Conservation (phyloP, 192 early-diverging fungal species). For the Backusella australiensis region DNA sequence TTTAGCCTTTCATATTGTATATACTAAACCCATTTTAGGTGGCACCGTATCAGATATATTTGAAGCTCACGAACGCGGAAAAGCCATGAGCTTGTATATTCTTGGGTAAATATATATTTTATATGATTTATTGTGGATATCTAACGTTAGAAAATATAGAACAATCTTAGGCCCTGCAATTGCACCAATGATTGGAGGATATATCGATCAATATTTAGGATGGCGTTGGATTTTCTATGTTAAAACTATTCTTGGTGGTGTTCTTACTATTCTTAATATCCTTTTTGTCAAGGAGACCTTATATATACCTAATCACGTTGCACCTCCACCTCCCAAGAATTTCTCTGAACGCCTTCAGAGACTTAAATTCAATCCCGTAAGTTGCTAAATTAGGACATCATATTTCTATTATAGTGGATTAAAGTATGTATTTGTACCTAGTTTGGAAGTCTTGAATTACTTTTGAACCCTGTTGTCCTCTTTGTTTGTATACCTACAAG, state of each 20-base stretch:
- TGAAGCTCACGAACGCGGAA: constrained; percentile 26
- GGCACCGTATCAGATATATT: constrained; percentile 40
- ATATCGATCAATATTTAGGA: constrained; percentile 26
- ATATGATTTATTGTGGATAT: background rate
- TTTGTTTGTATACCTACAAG: constrained; percentile 33
- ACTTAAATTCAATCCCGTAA: constrained; percentile 26
- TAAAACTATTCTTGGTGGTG: constrained; percentile 52
- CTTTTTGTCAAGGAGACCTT: constrained; percentile 60
- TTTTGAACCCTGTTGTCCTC: constrained; percentile 19
- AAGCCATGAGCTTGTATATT: constrained; percentile 28
- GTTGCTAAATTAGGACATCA: background rate
- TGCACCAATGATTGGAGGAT: constrained; percentile 41
- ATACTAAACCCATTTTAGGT: background rate
- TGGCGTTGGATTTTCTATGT: constrained; percentile 57
- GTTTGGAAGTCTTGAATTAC: constrained; percentile 19
- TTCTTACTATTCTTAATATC: constrained; percentile 41
- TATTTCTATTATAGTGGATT: background rate
- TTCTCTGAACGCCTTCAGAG: constrained; percentile 10
- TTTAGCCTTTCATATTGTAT: no score
- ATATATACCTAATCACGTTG: constrained; percentile 7
- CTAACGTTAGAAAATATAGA: background rate
- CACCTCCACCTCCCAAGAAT: background rate
- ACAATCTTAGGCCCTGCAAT: constrained; percentile 38
- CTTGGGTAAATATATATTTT: constrained; percentile 18
- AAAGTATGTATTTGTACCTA: background rate